Evolutionary conservation across 495 filamentous ascomycete species (phyloP).

Genomic region (Haplographium delicatum): DNA sequence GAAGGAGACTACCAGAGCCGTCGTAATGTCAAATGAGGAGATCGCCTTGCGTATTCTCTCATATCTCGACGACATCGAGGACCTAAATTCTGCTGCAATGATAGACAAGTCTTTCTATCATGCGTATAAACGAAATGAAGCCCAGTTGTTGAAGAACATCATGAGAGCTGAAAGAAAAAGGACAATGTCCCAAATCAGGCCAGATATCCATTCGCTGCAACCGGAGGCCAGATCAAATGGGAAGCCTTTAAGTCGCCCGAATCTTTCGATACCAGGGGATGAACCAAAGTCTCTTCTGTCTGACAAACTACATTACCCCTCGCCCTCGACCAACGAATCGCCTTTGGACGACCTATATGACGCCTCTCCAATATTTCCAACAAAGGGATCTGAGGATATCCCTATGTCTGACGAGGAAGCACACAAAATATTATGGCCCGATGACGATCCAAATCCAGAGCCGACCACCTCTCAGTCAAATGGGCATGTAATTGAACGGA

Average conservation of each 20-base stretch:
- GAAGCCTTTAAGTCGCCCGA: background rate
- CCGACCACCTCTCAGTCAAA: background rate
- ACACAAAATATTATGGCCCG: constrained; percentile 17
- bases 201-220: background rate
- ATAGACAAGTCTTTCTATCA: constrained; percentile 28
- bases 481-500: constrained; percentile 2
- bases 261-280: background rate
- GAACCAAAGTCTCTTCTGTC: constrained; percentile 7
- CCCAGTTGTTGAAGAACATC: constrained; percentile 21
- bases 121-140: constrained; percentile 29
- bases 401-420: constrained; percentile 20
- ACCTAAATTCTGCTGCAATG: constrained; percentile 28
- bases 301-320: background rate
- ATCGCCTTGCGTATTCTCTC: constrained; percentile 27
- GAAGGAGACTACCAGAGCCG: background rate
- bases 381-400: background rate
- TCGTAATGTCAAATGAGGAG: constrained; percentile 16
- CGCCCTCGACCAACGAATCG: background rate
- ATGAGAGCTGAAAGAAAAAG: constrained; percentile 16
- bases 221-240: background rate
- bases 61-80: constrained; percentile 24
- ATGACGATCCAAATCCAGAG: background rate
- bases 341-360: constrained; percentile 15
- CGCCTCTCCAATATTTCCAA: constrained; percentile 9
- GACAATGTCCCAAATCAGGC: constrained; percentile 10